phyloP scores from a whole-genome alignment of 352 stramenopile species.

The Globisporangium okanoganense region DNA sequence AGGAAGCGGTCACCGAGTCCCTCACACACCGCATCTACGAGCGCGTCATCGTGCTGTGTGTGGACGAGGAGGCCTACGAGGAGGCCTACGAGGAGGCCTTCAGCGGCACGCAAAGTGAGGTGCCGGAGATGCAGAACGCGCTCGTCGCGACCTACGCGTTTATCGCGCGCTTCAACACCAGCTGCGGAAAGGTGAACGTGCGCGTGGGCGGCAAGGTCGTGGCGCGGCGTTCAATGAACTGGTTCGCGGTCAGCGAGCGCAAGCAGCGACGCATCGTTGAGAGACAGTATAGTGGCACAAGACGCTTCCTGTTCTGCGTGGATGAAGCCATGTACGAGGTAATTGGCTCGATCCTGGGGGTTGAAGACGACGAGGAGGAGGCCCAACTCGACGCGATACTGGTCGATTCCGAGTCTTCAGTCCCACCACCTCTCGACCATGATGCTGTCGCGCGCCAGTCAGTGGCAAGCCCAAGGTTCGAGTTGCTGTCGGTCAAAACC shows the following conservation, averaged over 20 bases:
- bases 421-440: not conserved
- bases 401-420: not conserved
- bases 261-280: not conserved
- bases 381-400: not conserved
- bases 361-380: not conserved
- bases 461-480: not conserved
- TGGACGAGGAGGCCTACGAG: not conserved
- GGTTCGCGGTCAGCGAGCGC: slow-evolving; percentile 2
- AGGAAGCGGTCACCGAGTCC: not conserved
- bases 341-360: not conserved
- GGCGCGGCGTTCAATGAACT: not conserved
- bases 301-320: not conserved
- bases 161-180: slow-evolving; percentile 3
- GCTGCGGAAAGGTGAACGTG: not conserved
- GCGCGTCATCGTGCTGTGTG: not conserved
- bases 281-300: not conserved
- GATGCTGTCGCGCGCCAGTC: not conserved
- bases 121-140: not conserved
- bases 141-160: not conserved
- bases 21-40: not conserved
- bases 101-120: not conserved
- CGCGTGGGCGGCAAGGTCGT: not conserved
- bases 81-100: not conserved
- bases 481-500: not conserved
- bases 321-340: not conserved